phyloP scores from a whole-genome alignment of 495 filamentous ascomycete species.

The Pyrenula aspistea region DNA sequence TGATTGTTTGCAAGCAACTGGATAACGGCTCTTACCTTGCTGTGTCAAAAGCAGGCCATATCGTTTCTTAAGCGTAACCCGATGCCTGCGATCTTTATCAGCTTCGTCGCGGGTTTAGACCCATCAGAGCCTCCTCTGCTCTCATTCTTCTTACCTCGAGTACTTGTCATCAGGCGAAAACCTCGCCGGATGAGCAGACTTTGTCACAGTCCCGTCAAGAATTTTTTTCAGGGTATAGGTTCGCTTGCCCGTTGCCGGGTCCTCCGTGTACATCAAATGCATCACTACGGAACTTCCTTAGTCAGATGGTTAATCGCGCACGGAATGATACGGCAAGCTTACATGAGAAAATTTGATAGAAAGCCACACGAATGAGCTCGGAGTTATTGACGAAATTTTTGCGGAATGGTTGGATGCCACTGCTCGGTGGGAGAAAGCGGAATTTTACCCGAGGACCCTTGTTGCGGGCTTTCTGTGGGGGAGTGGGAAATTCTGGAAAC shows the following conservation, averaged over 20 bases:
- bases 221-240: slow-evolving; percentile 80
- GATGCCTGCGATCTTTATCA: slow-evolving; percentile 45
- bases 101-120: not conserved
- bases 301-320: not conserved
- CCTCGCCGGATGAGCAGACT: slow-evolving; percentile 88
- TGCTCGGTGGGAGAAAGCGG: not conserved
- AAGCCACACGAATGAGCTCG: not conserved
- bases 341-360: too few relatives aligned
- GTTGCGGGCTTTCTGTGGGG: too few relatives aligned
- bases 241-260: slow-evolving; percentile 50
- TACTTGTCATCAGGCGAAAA: slow-evolving; percentile 98
- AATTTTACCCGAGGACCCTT: not conserved
- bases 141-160: slow-evolving; percentile 47
- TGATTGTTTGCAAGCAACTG: not conserved
- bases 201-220: slow-evolving; percentile 67
- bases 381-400: not conserved
- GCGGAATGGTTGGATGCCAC: not conserved
- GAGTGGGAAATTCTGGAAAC: too few relatives aligned
- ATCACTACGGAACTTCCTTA: not conserved
- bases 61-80: slow-evolving; percentile 84
- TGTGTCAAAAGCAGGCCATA: slow-evolving; percentile 80
- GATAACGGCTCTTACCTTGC: slow-evolving; percentile 32
- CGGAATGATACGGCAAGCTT: too few relatives aligned
- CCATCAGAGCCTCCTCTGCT: not conserved
- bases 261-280: not conserved